Evolutionary conservation across 352 stramenopile genomes (phyloP).

Genomic region (Phytophthora multivora): DNA sequence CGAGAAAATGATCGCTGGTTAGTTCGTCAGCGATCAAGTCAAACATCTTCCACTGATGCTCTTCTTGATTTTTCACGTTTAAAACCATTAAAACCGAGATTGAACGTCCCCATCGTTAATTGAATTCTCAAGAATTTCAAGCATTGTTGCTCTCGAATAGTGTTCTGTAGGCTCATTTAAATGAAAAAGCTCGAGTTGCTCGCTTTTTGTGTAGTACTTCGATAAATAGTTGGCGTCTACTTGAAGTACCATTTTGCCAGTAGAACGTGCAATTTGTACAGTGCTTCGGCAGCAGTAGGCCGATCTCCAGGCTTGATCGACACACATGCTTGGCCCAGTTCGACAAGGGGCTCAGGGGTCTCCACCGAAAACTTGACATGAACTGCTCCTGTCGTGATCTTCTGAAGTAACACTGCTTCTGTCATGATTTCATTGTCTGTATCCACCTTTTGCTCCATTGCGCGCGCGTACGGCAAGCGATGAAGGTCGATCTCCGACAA

Average conservation of each 20-base stretch:
- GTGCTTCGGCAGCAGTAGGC: slow-evolving; percentile 20
- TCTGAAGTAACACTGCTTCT: slow-evolving; percentile 11
- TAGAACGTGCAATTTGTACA: slow-evolving; percentile 27
- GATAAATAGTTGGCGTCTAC: background rate
- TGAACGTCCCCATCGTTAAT: too few species aligned
- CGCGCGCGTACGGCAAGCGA: slow-evolving; percentile 4
- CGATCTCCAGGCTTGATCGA: slow-evolving; percentile 8
- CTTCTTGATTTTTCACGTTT: too few species aligned
- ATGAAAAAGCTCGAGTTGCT: background rate
- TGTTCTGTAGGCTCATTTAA: too few species aligned
- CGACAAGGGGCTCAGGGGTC: slow-evolving; percentile 10
- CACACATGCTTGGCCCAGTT: slow-evolving; percentile 21
- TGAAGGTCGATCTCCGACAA: slow-evolving; percentile 1
- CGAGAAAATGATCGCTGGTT: too few species aligned
- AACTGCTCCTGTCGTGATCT: slow-evolving; percentile 2
- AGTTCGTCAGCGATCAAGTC: too few species aligned
- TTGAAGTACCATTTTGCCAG: slow-evolving; percentile 1
- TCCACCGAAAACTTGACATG: slow-evolving; percentile 18
- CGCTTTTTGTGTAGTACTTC: background rate
- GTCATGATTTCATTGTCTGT: slow-evolving; percentile 6
- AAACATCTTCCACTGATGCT: too few species aligned
- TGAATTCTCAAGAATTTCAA: too few species aligned
- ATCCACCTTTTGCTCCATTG: background rate
- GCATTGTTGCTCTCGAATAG: too few species aligned
- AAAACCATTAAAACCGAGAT: too few species aligned